Percentiles rank a stretch among this genome's conserved stretches.
Evolutionary conservation across 1,284 basidiomycete genomes (phyloP).

Genomic region (Meripilus lineatus): DNA sequence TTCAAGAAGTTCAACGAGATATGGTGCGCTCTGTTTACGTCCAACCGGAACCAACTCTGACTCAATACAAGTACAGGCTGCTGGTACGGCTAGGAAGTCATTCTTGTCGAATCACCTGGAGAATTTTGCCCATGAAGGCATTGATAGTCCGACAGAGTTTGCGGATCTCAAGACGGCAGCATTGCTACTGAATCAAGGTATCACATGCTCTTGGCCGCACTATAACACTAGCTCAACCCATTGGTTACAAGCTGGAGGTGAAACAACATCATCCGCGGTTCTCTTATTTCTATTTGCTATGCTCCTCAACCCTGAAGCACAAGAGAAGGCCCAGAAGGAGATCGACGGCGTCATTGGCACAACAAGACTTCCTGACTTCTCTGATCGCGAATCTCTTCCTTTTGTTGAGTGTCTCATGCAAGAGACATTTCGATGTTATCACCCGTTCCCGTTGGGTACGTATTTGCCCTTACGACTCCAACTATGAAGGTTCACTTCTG

Average conservation of each 20-base stretch:
- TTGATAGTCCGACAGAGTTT: conserved; percentile 11
- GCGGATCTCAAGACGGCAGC: background rate
- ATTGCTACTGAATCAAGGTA: no score
- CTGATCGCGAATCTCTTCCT: background rate
- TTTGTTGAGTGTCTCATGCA: conserved; percentile 22
- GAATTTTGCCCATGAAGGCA: conserved; percentile 15
- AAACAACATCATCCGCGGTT: conserved; percentile 18
- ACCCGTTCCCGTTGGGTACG: conserved; percentile 18
- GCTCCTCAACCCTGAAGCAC: conserved; percentile 30
- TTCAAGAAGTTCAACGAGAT: conserved; percentile 15
- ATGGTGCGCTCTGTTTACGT: conserved; percentile 20
- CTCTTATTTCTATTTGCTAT: conserved; percentile 27
- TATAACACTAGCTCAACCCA: no score
- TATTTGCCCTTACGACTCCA: background rate
- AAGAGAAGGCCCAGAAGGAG: conserved; percentile 25
- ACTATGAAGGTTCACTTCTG: no score
- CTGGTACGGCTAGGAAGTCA: conserved; percentile 15
- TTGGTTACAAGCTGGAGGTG: background rate
- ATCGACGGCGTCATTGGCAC: conserved; percentile 23
- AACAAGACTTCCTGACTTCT: conserved; percentile 1
- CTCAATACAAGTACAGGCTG: conserved; percentile 7
- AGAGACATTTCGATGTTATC: conserved; percentile 21
- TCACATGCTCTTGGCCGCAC: no score
- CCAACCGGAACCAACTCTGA: background rate
- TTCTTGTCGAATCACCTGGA: conserved; percentile 16